phyloP scores from a whole-genome alignment of 768 basidiomycete species.

The Daedalea quercina region DNA sequence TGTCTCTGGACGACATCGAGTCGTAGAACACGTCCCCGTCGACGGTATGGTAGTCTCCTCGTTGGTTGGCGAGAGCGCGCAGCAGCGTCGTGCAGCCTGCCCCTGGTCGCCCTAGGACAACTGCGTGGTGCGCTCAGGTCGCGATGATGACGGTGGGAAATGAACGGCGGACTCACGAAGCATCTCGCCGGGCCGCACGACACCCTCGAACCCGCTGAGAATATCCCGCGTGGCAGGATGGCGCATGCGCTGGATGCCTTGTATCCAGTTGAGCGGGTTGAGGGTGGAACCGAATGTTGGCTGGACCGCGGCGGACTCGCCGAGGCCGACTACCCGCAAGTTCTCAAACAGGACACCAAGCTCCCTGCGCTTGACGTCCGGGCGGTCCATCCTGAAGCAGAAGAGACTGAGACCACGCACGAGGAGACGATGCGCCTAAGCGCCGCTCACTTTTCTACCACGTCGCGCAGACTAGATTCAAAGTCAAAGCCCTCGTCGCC shows the following conservation, averaged over 20 bases:
- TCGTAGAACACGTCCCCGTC: constrained; percentile 73
- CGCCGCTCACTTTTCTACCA: constrained; percentile 18
- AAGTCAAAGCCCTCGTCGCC: constrained; percentile 21
- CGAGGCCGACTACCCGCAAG: constrained; percentile 54
- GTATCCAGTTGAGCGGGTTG: constrained; percentile 41
- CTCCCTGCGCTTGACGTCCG: constrained; percentile 42
- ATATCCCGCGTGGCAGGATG: constrained; percentile 60
- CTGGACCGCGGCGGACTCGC: constrained; percentile 47
- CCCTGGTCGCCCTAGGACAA: constrained; percentile 81
- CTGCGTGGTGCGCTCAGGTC: constrained; percentile 26
- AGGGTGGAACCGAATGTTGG: constrained; percentile 58
- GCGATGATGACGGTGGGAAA: not conserved
- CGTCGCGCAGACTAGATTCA: constrained; percentile 18
- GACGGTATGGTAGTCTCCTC: constrained; percentile 58
- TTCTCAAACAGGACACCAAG: constrained; percentile 58
- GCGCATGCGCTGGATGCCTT: constrained; percentile 36
- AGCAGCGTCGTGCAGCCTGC: constrained; percentile 83
- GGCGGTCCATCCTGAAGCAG: constrained; percentile 31
- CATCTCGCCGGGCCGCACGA: constrained; percentile 63
- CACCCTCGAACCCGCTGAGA: constrained; percentile 46
- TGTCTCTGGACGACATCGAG: constrained; percentile 58
- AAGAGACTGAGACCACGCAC: not conserved
- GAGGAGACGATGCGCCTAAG: too few relatives aligned
- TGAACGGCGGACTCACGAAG: constrained; percentile 40
- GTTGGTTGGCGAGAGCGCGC: constrained; percentile 76